phyloP scores from a whole-genome alignment of 306 rosid species.

The Mucuna pruriens region DNA sequence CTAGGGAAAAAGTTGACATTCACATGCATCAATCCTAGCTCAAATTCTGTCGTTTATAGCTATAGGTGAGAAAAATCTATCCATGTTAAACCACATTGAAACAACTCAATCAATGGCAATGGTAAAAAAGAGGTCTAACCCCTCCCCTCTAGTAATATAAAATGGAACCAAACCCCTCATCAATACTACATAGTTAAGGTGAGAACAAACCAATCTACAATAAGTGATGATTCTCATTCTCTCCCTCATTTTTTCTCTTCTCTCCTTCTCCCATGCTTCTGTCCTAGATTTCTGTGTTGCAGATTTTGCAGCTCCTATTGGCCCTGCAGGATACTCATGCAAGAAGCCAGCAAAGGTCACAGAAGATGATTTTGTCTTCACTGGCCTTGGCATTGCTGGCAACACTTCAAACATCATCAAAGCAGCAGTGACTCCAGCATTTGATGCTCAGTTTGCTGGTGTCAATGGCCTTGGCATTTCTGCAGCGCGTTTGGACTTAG shows the following conservation, averaged over 20 bases:
- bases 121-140: conserved; percentile 27
- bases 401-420: conserved; percentile 85
- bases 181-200: not conserved
- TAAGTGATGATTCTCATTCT: conserved; percentile 44
- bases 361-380: conserved; percentile 59
- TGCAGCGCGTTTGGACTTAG: conserved; percentile 64
- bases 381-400: conserved; percentile 58
- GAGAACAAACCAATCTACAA: not conserved
- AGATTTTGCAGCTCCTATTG: conserved; percentile 54
- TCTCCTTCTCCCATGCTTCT: conserved; percentile 57
- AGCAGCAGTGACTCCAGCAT: conserved; percentile 74
- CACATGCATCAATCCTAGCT: conserved; percentile 52
- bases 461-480: conserved; percentile 82
- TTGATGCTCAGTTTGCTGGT: conserved; percentile 66
- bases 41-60: conserved; percentile 45
- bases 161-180: conserved; percentile 4
- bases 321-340: conserved; percentile 80
- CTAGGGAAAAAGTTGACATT: conserved; percentile 31
- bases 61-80: conserved; percentile 13
- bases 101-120: conserved; percentile 9
- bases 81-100: conserved; percentile 31
- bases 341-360: conserved; percentile 59
- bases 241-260: conserved; percentile 48
- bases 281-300: conserved; percentile 88
- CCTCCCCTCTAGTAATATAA: conserved; percentile 35